phyloP scores from a whole-genome alignment of 345 rosid genomes.

The Hypericum perforatum region DNA sequence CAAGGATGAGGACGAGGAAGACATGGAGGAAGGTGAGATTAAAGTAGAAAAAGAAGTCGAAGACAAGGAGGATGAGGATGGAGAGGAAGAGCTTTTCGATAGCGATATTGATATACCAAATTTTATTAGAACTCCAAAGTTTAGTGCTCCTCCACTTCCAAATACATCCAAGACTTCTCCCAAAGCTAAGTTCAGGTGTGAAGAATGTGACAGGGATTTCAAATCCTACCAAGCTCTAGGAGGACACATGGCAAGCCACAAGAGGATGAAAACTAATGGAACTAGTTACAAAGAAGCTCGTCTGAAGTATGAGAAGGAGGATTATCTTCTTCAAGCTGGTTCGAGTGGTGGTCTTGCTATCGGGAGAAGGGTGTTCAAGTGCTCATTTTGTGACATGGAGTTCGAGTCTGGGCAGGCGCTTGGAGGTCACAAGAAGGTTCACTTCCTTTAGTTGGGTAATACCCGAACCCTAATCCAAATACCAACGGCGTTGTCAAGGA shows the following conservation, averaged over 20 bases:
- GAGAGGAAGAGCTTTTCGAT: not conserved
- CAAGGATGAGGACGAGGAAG: not conserved
- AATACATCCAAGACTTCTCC: too few relatives aligned
- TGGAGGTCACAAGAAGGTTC: slow-evolving; percentile 56
- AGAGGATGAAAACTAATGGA: not conserved
- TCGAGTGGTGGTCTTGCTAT: not conserved
- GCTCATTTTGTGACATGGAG: slow-evolving; percentile 34
- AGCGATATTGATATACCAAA: too few relatives aligned
- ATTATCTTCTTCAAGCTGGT: not conserved
- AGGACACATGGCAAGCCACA: slow-evolving; percentile 25
- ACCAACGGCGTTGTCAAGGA: not conserved
- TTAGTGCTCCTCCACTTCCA: too few relatives aligned
- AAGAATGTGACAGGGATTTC: slow-evolving; percentile 21
- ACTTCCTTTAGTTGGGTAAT: slow-evolving; percentile 12
- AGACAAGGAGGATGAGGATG: slow-evolving; percentile 4
- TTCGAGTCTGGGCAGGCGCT: slow-evolving; percentile 55
- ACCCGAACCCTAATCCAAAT: too few relatives aligned
- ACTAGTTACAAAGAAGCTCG: not conserved
- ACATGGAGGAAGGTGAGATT: not conserved
- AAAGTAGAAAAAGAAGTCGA: not conserved
- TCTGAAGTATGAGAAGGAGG: not conserved
- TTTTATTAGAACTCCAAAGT: too few relatives aligned
- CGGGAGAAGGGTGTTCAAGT: slow-evolving; percentile 16
- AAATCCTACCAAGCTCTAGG: slow-evolving; percentile 28
- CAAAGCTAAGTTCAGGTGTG: slow-evolving; percentile 12